phyloP scores from a whole-genome alignment of 169 alveolate species.

The Perkinsus marinus region DNA sequence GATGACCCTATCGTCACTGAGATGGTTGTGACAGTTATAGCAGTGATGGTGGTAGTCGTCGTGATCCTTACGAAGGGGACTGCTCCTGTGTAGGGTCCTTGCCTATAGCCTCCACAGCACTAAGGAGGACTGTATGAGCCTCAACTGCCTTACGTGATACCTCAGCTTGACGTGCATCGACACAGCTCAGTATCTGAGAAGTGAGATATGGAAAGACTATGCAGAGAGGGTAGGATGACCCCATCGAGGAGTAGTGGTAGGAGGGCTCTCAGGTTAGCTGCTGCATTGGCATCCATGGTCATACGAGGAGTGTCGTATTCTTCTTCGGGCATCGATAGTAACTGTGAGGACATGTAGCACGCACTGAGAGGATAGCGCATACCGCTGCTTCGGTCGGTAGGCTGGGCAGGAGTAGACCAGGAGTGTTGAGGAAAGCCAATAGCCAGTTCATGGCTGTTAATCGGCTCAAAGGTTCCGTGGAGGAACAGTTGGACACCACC shows the following conservation, averaged over 20 bases:
- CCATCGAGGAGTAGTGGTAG: neutral
- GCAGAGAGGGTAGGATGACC: neutral
- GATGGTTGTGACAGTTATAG: neutral
- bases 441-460: conserved; percentile 30
- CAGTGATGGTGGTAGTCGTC: neutral
- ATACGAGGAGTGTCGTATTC: neutral
- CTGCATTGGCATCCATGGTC: neutral
- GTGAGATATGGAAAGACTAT: neutral
- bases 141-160: neutral
- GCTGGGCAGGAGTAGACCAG: conserved; percentile 10
- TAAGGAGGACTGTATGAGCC: neutral
- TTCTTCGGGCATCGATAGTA: neutral
- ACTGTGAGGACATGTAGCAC: neutral
- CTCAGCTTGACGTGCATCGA: neutral
- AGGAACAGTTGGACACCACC: conserved; percentile 11
- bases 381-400: neutral
- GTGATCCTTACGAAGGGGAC: neutral
- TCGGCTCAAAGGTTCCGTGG: conserved; percentile 8
- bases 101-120: neutral
- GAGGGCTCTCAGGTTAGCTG: neutral
- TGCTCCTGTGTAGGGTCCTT: neutral
- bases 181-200: neutral
- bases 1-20: neutral
- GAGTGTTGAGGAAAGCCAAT: conserved; percentile 8
- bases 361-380: neutral